A percentile compares a stretch with the other conserved stretches of the same genome.
These are phyloP conservation scores for Malus hybrid DNA, from an alignment of 331 rosid species.

Conservation along the genomic window DNA sequence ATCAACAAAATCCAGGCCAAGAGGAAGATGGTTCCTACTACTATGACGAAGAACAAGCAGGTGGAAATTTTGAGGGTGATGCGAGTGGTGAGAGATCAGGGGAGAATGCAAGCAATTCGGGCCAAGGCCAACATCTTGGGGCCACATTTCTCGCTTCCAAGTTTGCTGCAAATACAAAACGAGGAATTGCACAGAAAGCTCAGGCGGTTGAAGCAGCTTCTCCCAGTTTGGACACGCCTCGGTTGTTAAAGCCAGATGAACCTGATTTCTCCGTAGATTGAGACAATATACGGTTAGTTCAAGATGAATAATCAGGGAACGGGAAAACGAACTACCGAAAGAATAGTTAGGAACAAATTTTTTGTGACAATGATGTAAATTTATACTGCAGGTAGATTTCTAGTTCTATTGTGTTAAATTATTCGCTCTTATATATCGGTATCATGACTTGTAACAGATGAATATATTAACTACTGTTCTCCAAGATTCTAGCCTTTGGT, in stretches of 20 bases:
- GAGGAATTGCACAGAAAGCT: conserved; percentile 33
- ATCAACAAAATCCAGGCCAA: conserved; percentile 3
- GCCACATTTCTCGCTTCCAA: conserved; percentile 66
- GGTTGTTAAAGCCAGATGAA: conserved; percentile 78
- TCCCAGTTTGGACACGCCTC: conserved; percentile 46
- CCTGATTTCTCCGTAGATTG: conserved; percentile 63
- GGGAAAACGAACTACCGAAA: not conserved
- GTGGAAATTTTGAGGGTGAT: conserved; percentile 13
- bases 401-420: not conserved
- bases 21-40: conserved; percentile 6
- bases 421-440: not conserved
- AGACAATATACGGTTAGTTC: conserved; percentile 26
- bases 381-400: conserved; percentile 7
- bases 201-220: conserved; percentile 31
- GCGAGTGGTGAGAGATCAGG: conserved; percentile 13
- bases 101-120: conserved; percentile 2
- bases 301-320: conserved; percentile 3
- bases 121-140: conserved; percentile 27
- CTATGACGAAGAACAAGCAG: conserved; percentile 14
- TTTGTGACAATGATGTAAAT: conserved; percentile 26
- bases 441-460: not conserved
- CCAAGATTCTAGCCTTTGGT: too few species aligned
- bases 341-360: conserved; percentile 19
- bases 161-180: conserved; percentile 69
- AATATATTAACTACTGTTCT: not conserved